These are phyloP conservation scores for Botryotinia globosa DNA, from an alignment of 2,329 filamentous ascomycete genomes.

Conservation along the genomic window DNA sequence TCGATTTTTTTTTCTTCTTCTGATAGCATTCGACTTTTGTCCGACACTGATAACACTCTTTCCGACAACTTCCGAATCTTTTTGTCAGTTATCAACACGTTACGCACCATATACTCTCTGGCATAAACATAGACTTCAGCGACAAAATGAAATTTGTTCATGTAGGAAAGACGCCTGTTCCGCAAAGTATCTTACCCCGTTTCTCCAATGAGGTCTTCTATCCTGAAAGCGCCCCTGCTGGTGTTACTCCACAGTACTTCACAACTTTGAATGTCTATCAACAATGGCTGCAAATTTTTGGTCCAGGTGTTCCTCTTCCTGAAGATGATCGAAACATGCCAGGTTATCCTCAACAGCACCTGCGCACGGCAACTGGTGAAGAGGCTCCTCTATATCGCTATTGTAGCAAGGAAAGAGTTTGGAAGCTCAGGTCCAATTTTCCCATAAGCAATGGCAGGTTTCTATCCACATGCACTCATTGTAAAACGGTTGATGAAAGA, in stretches of 20 bases:
- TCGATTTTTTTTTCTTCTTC: not conserved
- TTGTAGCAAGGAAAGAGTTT: not conserved
- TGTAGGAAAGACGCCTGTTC: not conserved
- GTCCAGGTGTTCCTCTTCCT: not conserved
- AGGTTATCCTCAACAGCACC: not conserved
- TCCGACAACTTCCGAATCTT: not conserved
- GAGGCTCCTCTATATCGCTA: not conserved
- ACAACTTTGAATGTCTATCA: not conserved
- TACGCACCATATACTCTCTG: not conserved
- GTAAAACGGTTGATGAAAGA: rapidly evolving
- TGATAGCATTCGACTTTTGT: not conserved
- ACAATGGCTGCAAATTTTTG: not conserved
- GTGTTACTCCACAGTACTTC: not conserved
- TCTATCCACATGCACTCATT: not conserved
- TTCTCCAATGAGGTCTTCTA: not conserved
- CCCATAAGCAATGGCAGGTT: not conserved
- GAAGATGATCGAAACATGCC: not conserved
- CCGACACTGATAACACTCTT: not conserved
- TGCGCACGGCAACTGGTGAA: not conserved
- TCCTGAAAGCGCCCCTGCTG: not conserved
- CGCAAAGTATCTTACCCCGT: not conserved
- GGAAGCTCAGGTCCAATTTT: not conserved
- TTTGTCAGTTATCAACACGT: not conserved
- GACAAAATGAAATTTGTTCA: not conserved
- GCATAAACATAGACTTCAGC: not conserved